A percentile compares a stretch with the other conserved stretches of the same genome.
These are phyloP conservation scores for Leccinum cinnamomeum DNA, from an alignment of 1,284 basidiomycete species.

Conservation along the genomic window DNA sequence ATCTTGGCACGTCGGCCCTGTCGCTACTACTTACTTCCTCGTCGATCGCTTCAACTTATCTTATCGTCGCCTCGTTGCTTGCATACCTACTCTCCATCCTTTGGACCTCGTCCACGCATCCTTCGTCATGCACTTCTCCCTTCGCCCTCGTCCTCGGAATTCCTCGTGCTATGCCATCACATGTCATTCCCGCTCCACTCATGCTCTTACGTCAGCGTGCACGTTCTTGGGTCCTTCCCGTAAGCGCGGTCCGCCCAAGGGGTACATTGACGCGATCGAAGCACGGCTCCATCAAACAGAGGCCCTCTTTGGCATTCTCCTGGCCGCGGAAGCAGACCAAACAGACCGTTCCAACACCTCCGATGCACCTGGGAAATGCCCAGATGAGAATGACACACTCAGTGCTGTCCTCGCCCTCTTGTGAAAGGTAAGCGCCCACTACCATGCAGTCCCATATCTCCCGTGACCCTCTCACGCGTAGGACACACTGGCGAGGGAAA, in stretches of 20 bases:
- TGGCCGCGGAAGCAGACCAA: constrained; percentile 65
- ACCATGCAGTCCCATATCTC: not conserved
- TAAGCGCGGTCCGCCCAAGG: constrained; percentile 69
- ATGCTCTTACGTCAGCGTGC: constrained; percentile 33
- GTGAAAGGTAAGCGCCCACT: constrained; percentile 26
- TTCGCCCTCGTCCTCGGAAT: not conserved
- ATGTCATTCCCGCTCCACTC: not conserved
- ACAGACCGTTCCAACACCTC: constrained; percentile 54
- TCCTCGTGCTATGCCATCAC: not conserved
- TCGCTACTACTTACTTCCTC: not conserved
- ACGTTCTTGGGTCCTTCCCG: constrained; percentile 67
- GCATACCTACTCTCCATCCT: not conserved
- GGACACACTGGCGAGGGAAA: constrained; percentile 73
- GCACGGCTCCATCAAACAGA: constrained; percentile 85
- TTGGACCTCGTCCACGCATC: not conserved
- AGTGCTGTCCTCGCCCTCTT: constrained; percentile 24
- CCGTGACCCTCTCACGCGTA: constrained; percentile 27
- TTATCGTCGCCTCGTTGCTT: not conserved
- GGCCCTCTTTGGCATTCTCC: constrained; percentile 75
- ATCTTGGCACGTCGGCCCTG: not conserved
- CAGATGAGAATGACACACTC: constrained; percentile 17
- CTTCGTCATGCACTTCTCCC: not conserved
- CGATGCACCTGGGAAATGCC: constrained; percentile 38
- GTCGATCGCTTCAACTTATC: not conserved
- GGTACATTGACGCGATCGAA: constrained; percentile 87